Percentiles rank a stretch among this genome's conserved stretches.
These are phyloP conservation scores for Thraustochytrium sp. DNA, from an alignment of 352 stramenopile genomes.

Conservation along the genomic window DNA sequence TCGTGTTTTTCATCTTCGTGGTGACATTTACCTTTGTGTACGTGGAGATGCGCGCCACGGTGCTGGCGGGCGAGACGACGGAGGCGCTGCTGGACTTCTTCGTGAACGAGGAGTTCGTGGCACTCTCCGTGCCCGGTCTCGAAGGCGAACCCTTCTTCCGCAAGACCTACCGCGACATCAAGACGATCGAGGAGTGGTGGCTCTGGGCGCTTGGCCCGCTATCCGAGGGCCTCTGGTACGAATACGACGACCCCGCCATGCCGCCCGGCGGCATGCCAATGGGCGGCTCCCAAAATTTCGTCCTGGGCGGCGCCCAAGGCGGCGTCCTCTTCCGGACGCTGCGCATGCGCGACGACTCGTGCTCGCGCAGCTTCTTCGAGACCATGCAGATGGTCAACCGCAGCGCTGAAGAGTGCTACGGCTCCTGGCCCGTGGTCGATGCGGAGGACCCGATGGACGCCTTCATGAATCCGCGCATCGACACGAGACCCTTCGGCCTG, in stretches of 20 bases:
- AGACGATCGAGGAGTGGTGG: conserved; percentile 23
- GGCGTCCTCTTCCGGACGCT: not conserved
- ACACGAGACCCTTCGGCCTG: not conserved
- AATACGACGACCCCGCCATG: not conserved
- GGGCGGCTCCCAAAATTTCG: conserved; percentile 6
- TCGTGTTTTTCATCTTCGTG: not conserved
- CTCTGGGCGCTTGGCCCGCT: conserved; percentile 25
- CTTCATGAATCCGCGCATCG: not conserved
- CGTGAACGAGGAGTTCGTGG: conserved; percentile 18
- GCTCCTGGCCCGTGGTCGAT: not conserved
- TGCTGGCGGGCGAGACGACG: not conserved
- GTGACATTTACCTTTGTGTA: conserved; percentile 2
- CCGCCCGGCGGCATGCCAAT: not conserved
- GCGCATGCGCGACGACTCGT: not conserved
- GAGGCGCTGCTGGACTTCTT: conserved; percentile 26
- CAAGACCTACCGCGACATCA: conserved; percentile 21
- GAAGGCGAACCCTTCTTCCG: not conserved
- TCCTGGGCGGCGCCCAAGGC: not conserved
- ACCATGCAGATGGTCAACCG: not conserved
- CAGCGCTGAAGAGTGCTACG: not conserved
- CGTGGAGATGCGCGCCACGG: not conserved
- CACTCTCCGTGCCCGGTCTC: not conserved
- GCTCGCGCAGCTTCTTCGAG: not conserved
- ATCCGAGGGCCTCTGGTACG: not conserved
- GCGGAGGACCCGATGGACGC: not conserved